These are phyloP conservation scores for Alternaria sp. DNA, from an alignment of 2,329 filamentous ascomycete genomes.

Conservation along the genomic window DNA sequence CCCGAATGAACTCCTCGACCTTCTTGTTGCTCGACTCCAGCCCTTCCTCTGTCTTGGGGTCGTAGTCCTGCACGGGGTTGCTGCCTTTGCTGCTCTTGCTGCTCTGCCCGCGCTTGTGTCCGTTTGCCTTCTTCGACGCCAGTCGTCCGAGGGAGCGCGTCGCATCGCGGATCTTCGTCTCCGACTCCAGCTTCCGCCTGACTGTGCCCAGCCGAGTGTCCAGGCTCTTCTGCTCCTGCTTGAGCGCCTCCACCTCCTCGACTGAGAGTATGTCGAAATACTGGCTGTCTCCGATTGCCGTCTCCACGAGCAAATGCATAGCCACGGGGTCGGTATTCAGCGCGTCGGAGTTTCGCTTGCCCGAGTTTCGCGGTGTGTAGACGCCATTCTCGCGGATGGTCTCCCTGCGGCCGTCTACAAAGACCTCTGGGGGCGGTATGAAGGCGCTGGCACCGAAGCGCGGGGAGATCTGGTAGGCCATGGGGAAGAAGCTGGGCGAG, in stretches of 20 bases:
- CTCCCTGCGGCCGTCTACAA: constrained; percentile 39
- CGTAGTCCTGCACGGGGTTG: constrained; percentile 28
- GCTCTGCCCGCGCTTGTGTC: constrained; percentile 59
- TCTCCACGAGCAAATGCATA: constrained; percentile 91
- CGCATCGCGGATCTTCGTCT: constrained; percentile 93
- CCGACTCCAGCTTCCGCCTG: constrained; percentile 81
- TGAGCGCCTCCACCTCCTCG: constrained; percentile 88
- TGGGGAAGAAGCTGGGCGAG: constrained; percentile 45
- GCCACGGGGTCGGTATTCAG: constrained; percentile 67
- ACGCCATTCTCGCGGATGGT: constrained; percentile 33
- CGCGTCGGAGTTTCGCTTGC: constrained; percentile 38
- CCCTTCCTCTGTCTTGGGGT: constrained; percentile 71
- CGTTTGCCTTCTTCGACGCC: constrained; percentile 65
- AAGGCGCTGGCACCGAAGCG: constrained; percentile 46
- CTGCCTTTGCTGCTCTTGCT: constrained; percentile 58
- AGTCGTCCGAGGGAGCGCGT: constrained; percentile 84
- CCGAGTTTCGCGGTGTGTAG: constrained; percentile 37
- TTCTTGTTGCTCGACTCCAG: constrained; percentile 75
- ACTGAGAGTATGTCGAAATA: constrained; percentile 85
- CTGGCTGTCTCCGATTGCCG: constrained; percentile 86
- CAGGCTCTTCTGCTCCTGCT: constrained; percentile 80
- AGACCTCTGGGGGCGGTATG: constrained; percentile 48
- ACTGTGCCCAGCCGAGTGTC: constrained; percentile 80
- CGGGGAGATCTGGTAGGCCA: constrained; percentile 46
- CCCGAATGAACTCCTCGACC: constrained; percentile 82